Conservation (phyloP, 331 rosid genomes). For the Rhamnella rubrinervis region DNA sequence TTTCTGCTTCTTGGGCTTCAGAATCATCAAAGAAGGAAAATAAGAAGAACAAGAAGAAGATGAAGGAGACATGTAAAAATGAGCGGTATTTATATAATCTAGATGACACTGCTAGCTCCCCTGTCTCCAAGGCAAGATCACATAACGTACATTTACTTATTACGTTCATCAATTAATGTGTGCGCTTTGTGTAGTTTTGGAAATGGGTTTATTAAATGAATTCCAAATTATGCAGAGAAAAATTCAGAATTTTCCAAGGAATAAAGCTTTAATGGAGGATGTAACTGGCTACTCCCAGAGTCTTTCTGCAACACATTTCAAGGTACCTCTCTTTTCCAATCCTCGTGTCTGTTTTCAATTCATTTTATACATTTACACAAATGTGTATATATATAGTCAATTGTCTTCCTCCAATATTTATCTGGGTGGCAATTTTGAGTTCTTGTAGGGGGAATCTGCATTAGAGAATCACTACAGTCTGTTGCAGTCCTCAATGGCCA, state of each 20-base stretch:
- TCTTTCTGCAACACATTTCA: conserved; percentile 58
- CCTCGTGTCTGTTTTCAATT: not conserved
- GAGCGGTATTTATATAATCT: conserved; percentile 46
- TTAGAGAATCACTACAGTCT: conserved; percentile 50
- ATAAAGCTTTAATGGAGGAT: conserved; percentile 47
- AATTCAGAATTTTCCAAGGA: conserved; percentile 34
- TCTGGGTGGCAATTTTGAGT: conserved; percentile 10
- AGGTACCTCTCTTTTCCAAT: conserved; percentile 36
- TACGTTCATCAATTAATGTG: not conserved
- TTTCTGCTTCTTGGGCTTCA: conserved; percentile 36
- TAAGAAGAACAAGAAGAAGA: conserved; percentile 45
- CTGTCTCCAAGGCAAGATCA: conserved; percentile 59
- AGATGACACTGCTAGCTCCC: conserved; percentile 94
- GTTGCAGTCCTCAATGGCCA: conserved; percentile 41
- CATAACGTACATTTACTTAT: conserved; percentile 12
- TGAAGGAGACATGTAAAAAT: conserved; percentile 43
- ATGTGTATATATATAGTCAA: not conserved
- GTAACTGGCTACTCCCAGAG: conserved; percentile 50
- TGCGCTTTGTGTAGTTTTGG: no score
- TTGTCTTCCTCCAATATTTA: conserved; percentile 6
- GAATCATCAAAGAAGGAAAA: conserved; percentile 29
- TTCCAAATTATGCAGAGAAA: conserved; percentile 38
- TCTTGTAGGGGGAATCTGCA: conserved; percentile 58
- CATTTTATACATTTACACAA: not conserved
- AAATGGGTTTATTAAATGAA: not conserved